Percentiles rank a stretch among this genome's conserved stretches.
phyloP scores from a whole-genome alignment of 2,329 filamentous ascomycete species.

The Diaporthe sp. region DNA sequence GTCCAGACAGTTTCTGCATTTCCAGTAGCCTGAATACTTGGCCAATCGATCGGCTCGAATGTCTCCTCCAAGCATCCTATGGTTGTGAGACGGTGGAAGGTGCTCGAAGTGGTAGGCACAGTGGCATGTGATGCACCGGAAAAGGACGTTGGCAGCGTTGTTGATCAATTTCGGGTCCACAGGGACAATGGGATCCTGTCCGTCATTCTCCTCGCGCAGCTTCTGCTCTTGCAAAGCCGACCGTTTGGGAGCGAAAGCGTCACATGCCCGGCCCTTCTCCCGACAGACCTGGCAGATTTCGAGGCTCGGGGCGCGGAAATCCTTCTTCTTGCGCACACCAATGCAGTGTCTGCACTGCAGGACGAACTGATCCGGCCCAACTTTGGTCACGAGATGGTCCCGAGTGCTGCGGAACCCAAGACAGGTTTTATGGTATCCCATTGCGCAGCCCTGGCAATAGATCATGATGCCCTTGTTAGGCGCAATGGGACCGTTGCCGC shows the following conservation, averaged over 20 bases:
- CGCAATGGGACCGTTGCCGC: constrained; percentile 67
- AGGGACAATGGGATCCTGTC: constrained; percentile 80
- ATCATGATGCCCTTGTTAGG: constrained; percentile 78
- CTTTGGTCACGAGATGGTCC: constrained; percentile 92
- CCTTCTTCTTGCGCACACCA: constrained; percentile 76
- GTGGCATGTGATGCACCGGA: constrained; percentile 84
- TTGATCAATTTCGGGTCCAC: constrained; percentile 78
- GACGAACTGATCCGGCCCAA: constrained; percentile 82
- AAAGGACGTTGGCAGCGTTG: constrained; percentile 82
- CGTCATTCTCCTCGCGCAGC: constrained; percentile 82
- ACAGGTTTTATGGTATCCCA: constrained; percentile 86
- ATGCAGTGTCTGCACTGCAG: constrained; percentile 93
- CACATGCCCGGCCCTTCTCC: constrained; percentile 76
- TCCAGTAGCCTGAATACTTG: constrained; percentile 83
- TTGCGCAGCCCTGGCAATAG: constrained; percentile 91
- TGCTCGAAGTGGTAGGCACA: constrained; percentile 89
- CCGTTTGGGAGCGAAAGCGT: constrained; percentile 79
- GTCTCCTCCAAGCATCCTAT: constrained; percentile 57
- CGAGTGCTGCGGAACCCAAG: constrained; percentile 80
- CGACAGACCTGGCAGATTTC: constrained; percentile 81
- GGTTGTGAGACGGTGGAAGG: constrained; percentile 67
- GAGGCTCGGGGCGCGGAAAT: constrained; percentile 77
- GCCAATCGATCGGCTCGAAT: constrained; percentile 74
- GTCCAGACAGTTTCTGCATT: constrained; percentile 82
- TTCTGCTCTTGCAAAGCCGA: constrained; percentile 87